Evolutionary conservation across 345 rosid species (phyloP), one percentile per base, ranked within the genome.

Genomic region (Gossypium anomalum): DNA sequence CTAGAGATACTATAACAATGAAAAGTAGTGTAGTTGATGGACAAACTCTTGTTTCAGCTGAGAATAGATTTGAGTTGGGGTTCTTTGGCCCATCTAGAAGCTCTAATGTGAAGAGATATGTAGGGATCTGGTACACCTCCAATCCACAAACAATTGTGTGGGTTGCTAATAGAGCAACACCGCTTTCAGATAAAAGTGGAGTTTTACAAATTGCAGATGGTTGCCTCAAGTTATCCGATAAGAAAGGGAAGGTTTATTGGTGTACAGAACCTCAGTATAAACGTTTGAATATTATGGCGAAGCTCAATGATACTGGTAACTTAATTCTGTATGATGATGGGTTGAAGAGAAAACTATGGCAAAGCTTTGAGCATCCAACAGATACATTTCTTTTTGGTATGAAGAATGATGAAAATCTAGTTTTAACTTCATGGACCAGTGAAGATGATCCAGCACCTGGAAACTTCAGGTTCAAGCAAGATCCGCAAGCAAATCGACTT

Each of bases 101-200:
- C 65, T 22, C 76, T 53, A 62, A 1, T 59, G 13, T 4, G 34
- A 29, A 22, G 53, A 68, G 80, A 14, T 84, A 80, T 13, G 38
- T 86, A 5, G 89, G 87, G 0, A 82, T 86, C 52, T 82, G 89
- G 89, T 77, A 71, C 43, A 9, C 65, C 43, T 64, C 55, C 6
- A 19, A 38, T 23, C 80, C 83, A 22, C 16, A 1, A 17, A 67
- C 57, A 19, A 3, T 77, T 29, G 77, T 82, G 0, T 86, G 87
- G 89, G 81, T 86, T 60, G 86, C 85, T 19, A 82, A 81, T 23
- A 29, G 81, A 8, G 15, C 15, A 0, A 0, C 2, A 0, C 85
- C 83, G 7, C 49, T 78, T 10, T 0, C 1, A 0, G 23, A 23
- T n/a, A 2, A 0, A 7, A 49, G 0, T 0, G 81, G 77, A 2